phyloP scores from a whole-genome alignment of 805 yeast species.

The Komagataella pastoris region DNA sequence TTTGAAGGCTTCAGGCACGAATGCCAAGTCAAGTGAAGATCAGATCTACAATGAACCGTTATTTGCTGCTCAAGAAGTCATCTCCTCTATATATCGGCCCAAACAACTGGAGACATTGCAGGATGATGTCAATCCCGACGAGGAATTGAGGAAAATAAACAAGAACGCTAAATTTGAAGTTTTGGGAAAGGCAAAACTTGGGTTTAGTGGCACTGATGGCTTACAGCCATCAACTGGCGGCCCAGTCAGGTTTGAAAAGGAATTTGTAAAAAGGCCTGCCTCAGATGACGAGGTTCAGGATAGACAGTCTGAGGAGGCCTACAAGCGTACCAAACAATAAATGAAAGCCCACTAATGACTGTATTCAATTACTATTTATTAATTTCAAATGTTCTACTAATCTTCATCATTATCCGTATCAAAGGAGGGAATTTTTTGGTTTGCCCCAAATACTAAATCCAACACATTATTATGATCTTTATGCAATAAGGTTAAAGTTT shows the following conservation, averaged over 20 bases:
- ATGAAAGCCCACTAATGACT: neutral
- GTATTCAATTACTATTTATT: neutral
- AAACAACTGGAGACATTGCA: slow-evolving; percentile 7
- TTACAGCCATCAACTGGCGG: slow-evolving; percentile 4
- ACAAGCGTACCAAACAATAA: neutral
- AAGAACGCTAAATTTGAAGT: slow-evolving; percentile 5
- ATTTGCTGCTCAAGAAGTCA: slow-evolving; percentile 37
- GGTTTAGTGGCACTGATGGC: slow-evolving; percentile 3
- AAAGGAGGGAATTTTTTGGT: slow-evolving; percentile 1
- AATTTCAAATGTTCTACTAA: neutral
- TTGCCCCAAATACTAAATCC: slow-evolving; percentile 3
- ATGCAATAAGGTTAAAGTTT: slow-evolving; percentile 15
- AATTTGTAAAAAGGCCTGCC: slow-evolving; percentile 1
- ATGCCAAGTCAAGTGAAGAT: slow-evolving; percentile 24
- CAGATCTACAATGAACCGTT: slow-evolving; percentile 48
- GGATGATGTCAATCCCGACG: slow-evolving; percentile 9
- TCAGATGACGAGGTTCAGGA: slow-evolving; percentile 1
- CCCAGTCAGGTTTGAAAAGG: slow-evolving; percentile 15
- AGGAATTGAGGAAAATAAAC: slow-evolving; percentile 3
- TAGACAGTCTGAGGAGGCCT: slow-evolving; percentile 2
- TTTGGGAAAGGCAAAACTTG: slow-evolving; percentile 6
- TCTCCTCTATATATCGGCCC: slow-evolving; percentile 35
- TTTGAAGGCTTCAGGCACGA: slow-evolving; percentile 26
- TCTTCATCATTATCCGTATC: slow-evolving; percentile 4
- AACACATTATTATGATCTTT: slow-evolving; percentile 6